Evolutionary conservation across 2,329 filamentous ascomycete genomes (phyloP).

Genomic region (Phaeosphaeria sp.): DNA sequence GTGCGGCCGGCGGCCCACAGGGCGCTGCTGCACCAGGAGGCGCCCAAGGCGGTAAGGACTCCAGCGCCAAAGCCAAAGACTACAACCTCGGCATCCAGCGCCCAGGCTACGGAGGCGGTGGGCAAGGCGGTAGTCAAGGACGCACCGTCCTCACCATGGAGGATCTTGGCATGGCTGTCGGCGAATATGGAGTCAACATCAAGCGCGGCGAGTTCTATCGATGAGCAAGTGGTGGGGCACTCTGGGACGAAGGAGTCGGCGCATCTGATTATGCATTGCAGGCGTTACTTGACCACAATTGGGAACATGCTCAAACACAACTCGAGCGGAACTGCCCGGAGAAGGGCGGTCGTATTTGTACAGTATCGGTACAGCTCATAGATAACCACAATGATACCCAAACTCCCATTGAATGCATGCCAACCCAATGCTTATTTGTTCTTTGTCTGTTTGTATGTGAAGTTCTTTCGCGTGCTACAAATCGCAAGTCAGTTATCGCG

Average conservation of each 20-base stretch:
- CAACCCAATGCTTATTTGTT: constrained; percentile 61
- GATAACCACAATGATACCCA: constrained; percentile 45
- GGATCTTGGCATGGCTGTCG: constrained; percentile 96
- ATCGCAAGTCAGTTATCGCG: constrained; percentile 8
- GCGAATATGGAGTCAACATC: constrained; percentile 96
- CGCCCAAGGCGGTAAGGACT: constrained; percentile 59
- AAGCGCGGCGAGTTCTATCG: constrained; percentile 98
- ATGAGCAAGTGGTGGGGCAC: constrained; percentile 50
- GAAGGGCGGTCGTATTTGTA: constrained; percentile 37
- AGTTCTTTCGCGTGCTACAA: constrained; percentile 69
- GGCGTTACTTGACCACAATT: constrained; percentile 36
- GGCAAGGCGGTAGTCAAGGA: constrained; percentile 86
- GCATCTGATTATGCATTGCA: constrained; percentile 23
- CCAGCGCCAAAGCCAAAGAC: constrained; percentile 52
- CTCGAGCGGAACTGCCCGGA: constrained; percentile 15
- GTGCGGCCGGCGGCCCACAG: constrained; percentile 68
- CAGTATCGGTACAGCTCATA: constrained; percentile 42
- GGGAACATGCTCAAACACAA: constrained; percentile 22
- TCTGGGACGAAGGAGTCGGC: background rate
- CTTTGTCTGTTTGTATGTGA: constrained; percentile 74
- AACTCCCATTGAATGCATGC: constrained; percentile 41
- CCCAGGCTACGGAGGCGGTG: constrained; percentile 74
- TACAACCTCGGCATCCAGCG: constrained; percentile 57
- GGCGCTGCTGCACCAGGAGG: constrained; percentile 62
- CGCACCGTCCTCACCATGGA: constrained; percentile 98